A percentile compares a stretch with the other conserved stretches of the same genome.
phyloP scores from a whole-genome alignment of 75 land plant species.

The Cryptomeria japonica region DNA sequence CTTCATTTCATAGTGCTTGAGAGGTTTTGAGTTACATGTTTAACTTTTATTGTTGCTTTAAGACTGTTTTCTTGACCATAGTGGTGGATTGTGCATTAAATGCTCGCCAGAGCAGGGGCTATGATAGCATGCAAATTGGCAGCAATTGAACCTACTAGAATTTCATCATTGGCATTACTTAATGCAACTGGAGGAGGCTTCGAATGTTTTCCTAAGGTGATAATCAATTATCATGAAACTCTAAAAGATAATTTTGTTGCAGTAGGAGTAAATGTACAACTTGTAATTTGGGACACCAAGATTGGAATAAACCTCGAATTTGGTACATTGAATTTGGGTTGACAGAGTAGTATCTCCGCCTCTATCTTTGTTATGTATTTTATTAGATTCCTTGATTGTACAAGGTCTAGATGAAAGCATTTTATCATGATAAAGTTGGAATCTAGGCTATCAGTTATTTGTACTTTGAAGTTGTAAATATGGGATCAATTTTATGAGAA shows the following conservation, averaged over 20 bases:
- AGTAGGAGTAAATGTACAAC: not conserved
- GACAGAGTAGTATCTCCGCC: not conserved
- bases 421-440: not conserved
- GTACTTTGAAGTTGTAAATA: not conserved
- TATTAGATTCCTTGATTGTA: not conserved
- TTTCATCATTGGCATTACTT: slow-evolving; percentile 81
- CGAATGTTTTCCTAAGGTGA: slow-evolving; percentile 95
- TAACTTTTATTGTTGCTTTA: not conserved
- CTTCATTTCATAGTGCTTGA: not conserved
- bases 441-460: not conserved
- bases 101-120: slow-evolving; percentile 57
- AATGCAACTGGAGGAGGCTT: slow-evolving; percentile 95
- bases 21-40: not conserved
- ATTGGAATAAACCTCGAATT: not conserved
- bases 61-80: not conserved
- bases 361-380: not conserved
- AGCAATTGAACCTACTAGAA: slow-evolving; percentile 74
- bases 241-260: not conserved
- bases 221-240: not conserved
- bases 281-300: not conserved
- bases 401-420: not conserved
- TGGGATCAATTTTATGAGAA: not conserved
- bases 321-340: not conserved
- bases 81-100: slow-evolving; percentile 6
- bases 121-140: slow-evolving; percentile 95